These are phyloP conservation scores for Ustilago loliicola DNA, from an alignment of 1,284 basidiomycete species.

Conservation along the genomic window DNA sequence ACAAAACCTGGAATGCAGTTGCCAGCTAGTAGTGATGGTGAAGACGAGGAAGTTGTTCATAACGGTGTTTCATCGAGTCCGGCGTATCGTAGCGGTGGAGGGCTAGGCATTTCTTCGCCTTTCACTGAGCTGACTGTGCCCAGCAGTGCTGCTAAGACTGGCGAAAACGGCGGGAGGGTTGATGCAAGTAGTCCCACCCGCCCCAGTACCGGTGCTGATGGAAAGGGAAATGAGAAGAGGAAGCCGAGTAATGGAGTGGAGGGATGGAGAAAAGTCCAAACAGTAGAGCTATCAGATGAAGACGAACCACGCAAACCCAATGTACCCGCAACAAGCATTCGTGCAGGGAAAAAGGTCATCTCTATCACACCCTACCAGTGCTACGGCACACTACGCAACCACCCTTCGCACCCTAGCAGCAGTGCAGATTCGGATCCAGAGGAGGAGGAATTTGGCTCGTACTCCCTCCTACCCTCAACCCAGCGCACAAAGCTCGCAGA, in stretches of 20 bases:
- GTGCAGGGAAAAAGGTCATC: slow-evolving; percentile 20
- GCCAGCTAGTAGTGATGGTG: slow-evolving; percentile 13
- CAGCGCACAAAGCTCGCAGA: neutral
- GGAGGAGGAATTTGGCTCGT: slow-evolving; percentile 18
- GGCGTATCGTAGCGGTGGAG: slow-evolving; percentile 7
- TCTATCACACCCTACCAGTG: slow-evolving; percentile 47
- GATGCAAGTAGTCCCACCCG: slow-evolving; percentile 11
- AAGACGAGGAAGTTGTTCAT: slow-evolving; percentile 8
- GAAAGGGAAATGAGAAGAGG: neutral
- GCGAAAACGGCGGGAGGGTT: neutral
- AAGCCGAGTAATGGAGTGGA: neutral
- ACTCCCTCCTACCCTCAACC: neutral
- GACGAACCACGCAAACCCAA: slow-evolving; percentile 10
- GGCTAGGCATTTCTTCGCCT: slow-evolving; percentile 23
- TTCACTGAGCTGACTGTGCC: slow-evolving; percentile 33
- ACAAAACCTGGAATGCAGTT: slow-evolving; percentile 1
- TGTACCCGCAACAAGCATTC: neutral
- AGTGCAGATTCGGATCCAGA: slow-evolving; percentile 13
- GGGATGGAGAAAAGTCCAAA: slow-evolving; percentile 22
- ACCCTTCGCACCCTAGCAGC: neutral
- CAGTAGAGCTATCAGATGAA: slow-evolving; percentile 41
- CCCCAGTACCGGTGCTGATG: neutral
- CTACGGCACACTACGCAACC: slow-evolving; percentile 26
- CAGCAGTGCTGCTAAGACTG: slow-evolving; percentile 16
- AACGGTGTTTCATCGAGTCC: slow-evolving; percentile 16